Evolutionary conservation across 306 rosid genomes (phyloP).

Genomic region (Rubus idaeus): DNA sequence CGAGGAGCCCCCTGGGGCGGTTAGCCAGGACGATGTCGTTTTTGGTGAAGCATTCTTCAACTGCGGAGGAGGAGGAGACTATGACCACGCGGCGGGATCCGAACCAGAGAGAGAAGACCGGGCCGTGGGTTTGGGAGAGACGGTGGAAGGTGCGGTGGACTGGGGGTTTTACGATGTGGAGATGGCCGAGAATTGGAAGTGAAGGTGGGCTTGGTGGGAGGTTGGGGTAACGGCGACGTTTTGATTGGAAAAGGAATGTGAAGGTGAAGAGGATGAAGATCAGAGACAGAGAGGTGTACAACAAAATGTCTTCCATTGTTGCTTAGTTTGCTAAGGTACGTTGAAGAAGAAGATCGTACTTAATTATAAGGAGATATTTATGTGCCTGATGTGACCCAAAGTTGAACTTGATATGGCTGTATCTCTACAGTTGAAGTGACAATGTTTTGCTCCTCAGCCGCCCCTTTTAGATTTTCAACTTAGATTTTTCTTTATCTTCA

Average conservation of each 20-base stretch:
- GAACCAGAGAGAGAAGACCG: conserved; percentile 26
- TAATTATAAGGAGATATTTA: background rate
- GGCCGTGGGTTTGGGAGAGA: conserved; percentile 50
- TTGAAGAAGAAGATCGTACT: background rate
- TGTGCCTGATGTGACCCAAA: too few relatives aligned
- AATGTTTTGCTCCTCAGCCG: background rate
- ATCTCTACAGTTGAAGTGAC: background rate
- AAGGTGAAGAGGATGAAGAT: conserved; percentile 26
- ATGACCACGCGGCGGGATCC: conserved; percentile 38
- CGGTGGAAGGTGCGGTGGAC: conserved; percentile 33
- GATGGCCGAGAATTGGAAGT: conserved; percentile 63
- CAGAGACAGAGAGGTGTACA: conserved; percentile 18
- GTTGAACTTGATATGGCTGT: background rate
- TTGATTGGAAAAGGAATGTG: conserved; percentile 25
- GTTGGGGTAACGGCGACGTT: conserved; percentile 15
- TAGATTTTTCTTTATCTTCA: too few relatives aligned
- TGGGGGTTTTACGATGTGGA: conserved; percentile 51
- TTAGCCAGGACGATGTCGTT: conserved; percentile 61
- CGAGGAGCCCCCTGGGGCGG: conserved; percentile 27
- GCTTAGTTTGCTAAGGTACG: background rate
- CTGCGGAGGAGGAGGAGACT: conserved; percentile 45
- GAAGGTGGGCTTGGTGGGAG: conserved; percentile 56
- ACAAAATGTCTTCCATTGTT: conserved; percentile 8
- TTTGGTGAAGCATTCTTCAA: conserved; percentile 66
- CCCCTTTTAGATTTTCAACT: background rate